Base-by-base conservation (phyloP, 202 grass and related monocot genomes). In the Setaria viridis region DNA sequence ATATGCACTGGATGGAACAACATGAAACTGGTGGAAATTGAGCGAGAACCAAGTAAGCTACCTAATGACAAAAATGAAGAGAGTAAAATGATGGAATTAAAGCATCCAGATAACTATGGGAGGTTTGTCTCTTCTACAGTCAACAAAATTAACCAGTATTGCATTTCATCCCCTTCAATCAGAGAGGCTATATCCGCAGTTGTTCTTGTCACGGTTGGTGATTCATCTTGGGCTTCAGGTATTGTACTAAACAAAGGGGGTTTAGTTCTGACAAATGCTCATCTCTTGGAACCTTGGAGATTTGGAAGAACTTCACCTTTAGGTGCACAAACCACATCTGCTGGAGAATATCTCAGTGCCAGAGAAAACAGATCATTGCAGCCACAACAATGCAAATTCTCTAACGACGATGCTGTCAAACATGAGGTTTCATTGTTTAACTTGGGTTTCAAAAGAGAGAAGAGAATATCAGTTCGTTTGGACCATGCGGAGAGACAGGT, bases 271-370 rank as follows among this genome's bases (percentile, higher is more conserved):
- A 98, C 95, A 85, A 98, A 98, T 92, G 95, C 95, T 47, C 95
- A 98, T 83, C 83, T 98, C n/a, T 84, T 98, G 79, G 95, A 98
- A 69, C 95, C 95, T 83, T 98, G 95, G 95, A 95, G 93, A 92
- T 98, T 95, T 78, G 84, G 89, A 55, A 94, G 91, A 91, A 95
- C 71, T 81, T 94, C 93, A 11, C 46, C 82, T 64, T 85, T 89
- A 78, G 89, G 78, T 83, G 86, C 88, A 69, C 62, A 85, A 70
- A 72, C 82, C 80, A 84, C 72, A 79, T 71, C 72, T 70, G 12
- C 72, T 68, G 78, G 39, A 69, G 72, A 85, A 65, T 30, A 84
- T 81, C 19, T 11, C 60, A 11, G 1, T 80, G 47, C 65, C 75
- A 56, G 63, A 53, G 82, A 84, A 74, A 86, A 65, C 55, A 56